phyloP scores from a whole-genome alignment of 2,329 filamentous ascomycete genomes.

The Colletotrichum euphorbiae region DNA sequence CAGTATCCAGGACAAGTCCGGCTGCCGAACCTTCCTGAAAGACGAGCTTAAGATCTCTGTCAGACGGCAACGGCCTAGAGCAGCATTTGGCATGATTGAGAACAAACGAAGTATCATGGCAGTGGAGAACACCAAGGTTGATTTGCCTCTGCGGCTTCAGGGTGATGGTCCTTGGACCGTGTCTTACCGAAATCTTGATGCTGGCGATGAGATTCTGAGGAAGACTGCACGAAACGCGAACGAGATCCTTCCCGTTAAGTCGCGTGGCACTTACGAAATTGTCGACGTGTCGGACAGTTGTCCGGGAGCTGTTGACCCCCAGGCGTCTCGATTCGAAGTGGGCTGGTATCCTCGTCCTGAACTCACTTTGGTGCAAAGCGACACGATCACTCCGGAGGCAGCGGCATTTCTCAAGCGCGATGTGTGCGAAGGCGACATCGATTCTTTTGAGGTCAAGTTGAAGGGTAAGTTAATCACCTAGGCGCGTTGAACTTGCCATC shows the following conservation, averaged over 20 bases:
- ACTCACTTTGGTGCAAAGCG: slow-evolving; percentile 74
- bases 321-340: slow-evolving; percentile 81
- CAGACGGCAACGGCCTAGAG: slow-evolving; percentile 87
- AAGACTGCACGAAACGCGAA: slow-evolving; percentile 69
- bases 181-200: slow-evolving; percentile 76
- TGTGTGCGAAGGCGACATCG: slow-evolving; percentile 94
- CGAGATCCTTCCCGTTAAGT: slow-evolving; percentile 73
- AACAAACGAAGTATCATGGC: slow-evolving; percentile 80
- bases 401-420: slow-evolving; percentile 77
- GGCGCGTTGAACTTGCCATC: slow-evolving; percentile 30
- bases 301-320: slow-evolving; percentile 80
- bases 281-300: slow-evolving; percentile 83
- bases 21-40: slow-evolving; percentile 87
- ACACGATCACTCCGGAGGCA: slow-evolving; percentile 65
- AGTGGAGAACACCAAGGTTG: slow-evolving; percentile 79
- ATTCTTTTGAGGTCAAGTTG: slow-evolving; percentile 84
- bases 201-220: slow-evolving; percentile 57
- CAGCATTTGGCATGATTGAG: slow-evolving; percentile 86
- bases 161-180: slow-evolving; percentile 89
- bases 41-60: slow-evolving; percentile 89
- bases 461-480: slow-evolving; percentile 66
- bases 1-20: slow-evolving; percentile 86
- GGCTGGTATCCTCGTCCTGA: slow-evolving; percentile 87
- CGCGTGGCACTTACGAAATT: slow-evolving; percentile 83
- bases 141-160: slow-evolving; percentile 84